phyloP scores from a whole-genome alignment of 2,329 filamentous ascomycete genomes.

The Epichloe brachyelytri region DNA sequence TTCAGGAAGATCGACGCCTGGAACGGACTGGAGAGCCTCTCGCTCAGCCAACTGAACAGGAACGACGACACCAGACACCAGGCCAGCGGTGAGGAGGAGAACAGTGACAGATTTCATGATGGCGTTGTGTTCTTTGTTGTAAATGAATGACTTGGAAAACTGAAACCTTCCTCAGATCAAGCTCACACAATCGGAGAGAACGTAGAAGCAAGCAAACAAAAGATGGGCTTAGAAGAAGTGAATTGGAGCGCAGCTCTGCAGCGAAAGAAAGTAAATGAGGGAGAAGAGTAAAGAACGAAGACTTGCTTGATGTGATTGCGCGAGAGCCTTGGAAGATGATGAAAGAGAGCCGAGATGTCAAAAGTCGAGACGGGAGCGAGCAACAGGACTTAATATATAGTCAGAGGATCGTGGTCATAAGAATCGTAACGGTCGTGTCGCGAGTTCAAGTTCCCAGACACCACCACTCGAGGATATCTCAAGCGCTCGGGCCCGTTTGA shows the following conservation, averaged over 20 bases:
- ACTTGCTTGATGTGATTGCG: background rate
- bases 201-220: background rate
- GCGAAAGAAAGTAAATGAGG: constrained; percentile 9
- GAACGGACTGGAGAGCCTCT: constrained; percentile 2
- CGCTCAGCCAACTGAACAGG: constrained; percentile 12
- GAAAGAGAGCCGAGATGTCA: background rate
- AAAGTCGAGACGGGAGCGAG: background rate
- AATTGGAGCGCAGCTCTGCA: constrained; percentile 16
- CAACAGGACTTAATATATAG: background rate
- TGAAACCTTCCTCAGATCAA: background rate
- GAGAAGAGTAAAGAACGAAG: constrained; percentile 4
- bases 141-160: background rate
- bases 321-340: constrained; percentile 4
- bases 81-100: constrained; percentile 16
- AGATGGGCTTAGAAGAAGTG: too few relatives aligned
- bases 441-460: background rate
- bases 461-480: background rate
- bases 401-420: background rate
- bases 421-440: background rate
- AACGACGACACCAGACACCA: constrained; percentile 17
- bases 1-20: background rate
- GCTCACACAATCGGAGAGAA: background rate
- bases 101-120: constrained; percentile 18
- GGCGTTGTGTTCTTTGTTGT: background rate
- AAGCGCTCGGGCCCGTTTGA: background rate